Conservation (phyloP, 2,329 filamentous ascomycete species). For the Penicillium sp. region DNA sequence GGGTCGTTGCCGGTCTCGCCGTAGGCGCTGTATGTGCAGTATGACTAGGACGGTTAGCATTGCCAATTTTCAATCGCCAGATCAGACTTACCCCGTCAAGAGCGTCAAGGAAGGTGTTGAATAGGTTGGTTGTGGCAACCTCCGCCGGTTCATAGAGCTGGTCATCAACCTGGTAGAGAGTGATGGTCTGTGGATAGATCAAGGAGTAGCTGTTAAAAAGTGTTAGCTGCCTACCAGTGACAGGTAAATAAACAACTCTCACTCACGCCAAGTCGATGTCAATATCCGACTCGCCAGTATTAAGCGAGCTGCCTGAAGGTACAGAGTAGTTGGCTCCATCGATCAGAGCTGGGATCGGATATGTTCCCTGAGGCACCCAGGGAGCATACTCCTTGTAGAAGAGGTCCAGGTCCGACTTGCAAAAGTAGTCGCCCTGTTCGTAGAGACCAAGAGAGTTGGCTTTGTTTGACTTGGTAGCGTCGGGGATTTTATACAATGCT, state of each 20-base stretch:
- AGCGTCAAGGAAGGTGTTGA: constrained; percentile 55
- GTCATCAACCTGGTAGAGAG: constrained; percentile 55
- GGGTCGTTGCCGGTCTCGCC: constrained; percentile 53
- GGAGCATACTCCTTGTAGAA: constrained; percentile 52
- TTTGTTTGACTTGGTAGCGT: constrained; percentile 38
- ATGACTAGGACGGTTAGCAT: constrained; percentile 35
- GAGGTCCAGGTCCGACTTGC: constrained; percentile 51
- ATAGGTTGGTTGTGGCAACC: constrained; percentile 32
- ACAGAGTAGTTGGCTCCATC: constrained; percentile 48
- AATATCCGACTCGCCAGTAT: constrained; percentile 53
- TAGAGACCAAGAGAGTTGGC: constrained; percentile 58
- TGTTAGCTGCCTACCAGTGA: background rate
- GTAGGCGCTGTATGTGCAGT: constrained; percentile 55
- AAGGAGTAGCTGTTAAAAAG: constrained; percentile 41
- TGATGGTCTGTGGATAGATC: constrained; percentile 54
- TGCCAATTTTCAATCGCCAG: too few species aligned
- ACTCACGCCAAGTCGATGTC: constrained; percentile 56
- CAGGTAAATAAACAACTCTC: background rate
- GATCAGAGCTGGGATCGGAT: constrained; percentile 51
- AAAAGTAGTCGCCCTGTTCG: constrained; percentile 56
- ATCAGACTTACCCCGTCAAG: constrained; percentile 47
- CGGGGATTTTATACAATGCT: constrained; percentile 51
- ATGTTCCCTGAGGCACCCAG: constrained; percentile 44
- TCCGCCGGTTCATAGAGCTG: constrained; percentile 42
- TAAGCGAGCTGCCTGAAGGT: constrained; percentile 35